Percentiles rank a stretch among this genome's conserved stretches.
phyloP scores from a whole-genome alignment of 805 yeast species.

The Saccharomycopsis amapae region DNA sequence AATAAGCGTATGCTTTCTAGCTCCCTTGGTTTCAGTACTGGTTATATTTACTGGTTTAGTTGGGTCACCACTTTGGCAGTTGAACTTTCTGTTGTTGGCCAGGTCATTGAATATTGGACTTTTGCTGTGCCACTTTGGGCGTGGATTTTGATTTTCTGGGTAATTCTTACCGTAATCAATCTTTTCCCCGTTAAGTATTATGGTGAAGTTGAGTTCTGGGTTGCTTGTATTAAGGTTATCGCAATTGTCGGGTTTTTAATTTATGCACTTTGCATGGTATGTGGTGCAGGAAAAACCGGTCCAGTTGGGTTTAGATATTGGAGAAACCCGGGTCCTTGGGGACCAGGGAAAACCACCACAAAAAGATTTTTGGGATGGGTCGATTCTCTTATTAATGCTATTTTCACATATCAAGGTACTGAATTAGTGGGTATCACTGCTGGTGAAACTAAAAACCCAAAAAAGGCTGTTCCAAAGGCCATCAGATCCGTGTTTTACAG shows the following conservation, averaged over 20 bases:
- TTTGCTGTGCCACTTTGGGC: constrained; percentile 48
- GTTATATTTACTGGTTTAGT: constrained; percentile 65
- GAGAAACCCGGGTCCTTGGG: constrained; percentile 67
- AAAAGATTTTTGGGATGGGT: constrained; percentile 50
- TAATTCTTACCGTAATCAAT: constrained; percentile 36
- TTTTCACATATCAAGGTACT: constrained; percentile 55
- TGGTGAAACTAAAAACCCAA: constrained; percentile 57
- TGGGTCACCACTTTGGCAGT: constrained; percentile 68
- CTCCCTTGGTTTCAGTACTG: constrained; percentile 60
- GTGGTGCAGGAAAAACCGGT: constrained; percentile 50
- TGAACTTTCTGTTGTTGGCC: constrained; percentile 51
- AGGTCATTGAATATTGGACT: constrained; percentile 50
- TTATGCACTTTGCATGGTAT: constrained; percentile 47
- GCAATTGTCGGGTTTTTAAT: constrained; percentile 50
- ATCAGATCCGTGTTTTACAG: constrained; percentile 58
- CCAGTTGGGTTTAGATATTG: constrained; percentile 60
- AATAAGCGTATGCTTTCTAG: constrained; percentile 56
- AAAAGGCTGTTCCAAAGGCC: constrained; percentile 63
- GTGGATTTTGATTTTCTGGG: constrained; percentile 53
- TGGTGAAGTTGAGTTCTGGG: constrained; percentile 55
- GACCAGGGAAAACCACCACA: constrained; percentile 43
- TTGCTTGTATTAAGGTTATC: constrained; percentile 44
- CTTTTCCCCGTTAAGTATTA: constrained; percentile 48
- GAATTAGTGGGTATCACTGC: constrained; percentile 53
- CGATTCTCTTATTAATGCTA: constrained; percentile 43